These are phyloP conservation scores for Colletotrichum viniferum DNA, from an alignment of 2,329 filamentous ascomycete genomes.

Conservation along the genomic window DNA sequence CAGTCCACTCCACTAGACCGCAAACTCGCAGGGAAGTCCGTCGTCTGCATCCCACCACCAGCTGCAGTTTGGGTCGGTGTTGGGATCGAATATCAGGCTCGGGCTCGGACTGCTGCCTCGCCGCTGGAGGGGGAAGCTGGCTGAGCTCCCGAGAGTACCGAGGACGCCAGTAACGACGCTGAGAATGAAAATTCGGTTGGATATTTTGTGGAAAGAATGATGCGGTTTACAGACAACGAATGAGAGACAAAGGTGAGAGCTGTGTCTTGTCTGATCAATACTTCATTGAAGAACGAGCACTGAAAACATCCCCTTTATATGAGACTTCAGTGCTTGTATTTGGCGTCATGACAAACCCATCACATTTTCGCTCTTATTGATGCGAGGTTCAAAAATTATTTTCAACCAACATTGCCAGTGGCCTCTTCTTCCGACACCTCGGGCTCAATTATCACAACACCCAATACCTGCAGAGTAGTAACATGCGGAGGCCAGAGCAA, in stretches of 20 bases:
- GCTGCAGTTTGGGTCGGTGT: no score
- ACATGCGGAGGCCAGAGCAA: not conserved
- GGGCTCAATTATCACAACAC: not conserved
- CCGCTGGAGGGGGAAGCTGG: no score
- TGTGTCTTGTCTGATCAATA: no score
- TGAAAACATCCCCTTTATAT: not conserved
- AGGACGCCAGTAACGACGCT: no score
- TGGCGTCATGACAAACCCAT: not conserved
- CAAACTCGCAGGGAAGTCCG: not conserved
- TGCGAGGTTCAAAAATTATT: not conserved
- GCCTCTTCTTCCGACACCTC: not conserved
- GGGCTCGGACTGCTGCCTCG: no score
- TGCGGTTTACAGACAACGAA: no score
- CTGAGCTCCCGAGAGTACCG: no score
- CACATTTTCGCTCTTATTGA: not conserved
- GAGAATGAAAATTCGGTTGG: no score
- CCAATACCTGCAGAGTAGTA: not conserved
- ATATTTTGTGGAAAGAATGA: no score
- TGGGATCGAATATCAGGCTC: no score
- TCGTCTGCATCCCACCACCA: no score
- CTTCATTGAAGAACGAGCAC: not conserved
- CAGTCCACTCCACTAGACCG: accelerated
- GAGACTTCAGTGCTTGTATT: not conserved
- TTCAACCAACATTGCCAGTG: not conserved
- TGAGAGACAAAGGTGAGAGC: no score